Base-by-base conservation (phyloP, 805 yeast species). In the Schizosaccharomyces octosporus region DNA sequence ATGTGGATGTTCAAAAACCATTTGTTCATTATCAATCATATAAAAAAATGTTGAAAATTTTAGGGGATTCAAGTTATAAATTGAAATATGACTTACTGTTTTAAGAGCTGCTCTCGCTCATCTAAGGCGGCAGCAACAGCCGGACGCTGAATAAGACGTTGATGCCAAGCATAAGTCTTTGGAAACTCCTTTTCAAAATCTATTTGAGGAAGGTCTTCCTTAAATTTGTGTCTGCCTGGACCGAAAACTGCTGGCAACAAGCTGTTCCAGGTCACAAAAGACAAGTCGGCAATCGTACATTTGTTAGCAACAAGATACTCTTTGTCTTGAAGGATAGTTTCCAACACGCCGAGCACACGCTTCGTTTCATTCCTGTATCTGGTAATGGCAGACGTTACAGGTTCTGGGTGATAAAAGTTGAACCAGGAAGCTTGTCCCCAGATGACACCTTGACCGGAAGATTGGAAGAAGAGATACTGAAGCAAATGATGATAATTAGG, bases 291-390 rank as follows among this genome's bases (percentile, higher is more conserved):
- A 58, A 86, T 82, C 1, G 94, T 78, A 59, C 79, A 75, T 61
- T 77, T 73, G 66, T 87, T 94, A 39, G 90, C 88, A 15, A 85
- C 94, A 36, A 86, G 74, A 94, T 95, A 86, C 11, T 95, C 94
- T 0, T 84, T 93, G 5, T 81, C 78, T 68, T 85, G 93, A 64
- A 86, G 73, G 67, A 85, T 94, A 87, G 83, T 83, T 60, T 85
- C 83, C 62, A 86, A 70, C n/a, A 86, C 94, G 1, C 93, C 93
- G 66, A 85, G 85, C n/a, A 86, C 94, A 67, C 95, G 75, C 69
- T 94, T 77, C 31, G 85, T 94, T 71, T 86, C 95, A 66, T 84
- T 93, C 1, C 85, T 83, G 69, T 86, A 86, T 69, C 95, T 75
- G 66, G 84, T 93, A 19, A 85, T 84, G 0, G 94, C 95, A 63